A percentile compares a stretch with the other conserved stretches of the same genome.
Evolutionary conservation across 371 early-diverging fungal genomes (phyloP).

Genomic region (Lichtheimia corymbifera): DNA sequence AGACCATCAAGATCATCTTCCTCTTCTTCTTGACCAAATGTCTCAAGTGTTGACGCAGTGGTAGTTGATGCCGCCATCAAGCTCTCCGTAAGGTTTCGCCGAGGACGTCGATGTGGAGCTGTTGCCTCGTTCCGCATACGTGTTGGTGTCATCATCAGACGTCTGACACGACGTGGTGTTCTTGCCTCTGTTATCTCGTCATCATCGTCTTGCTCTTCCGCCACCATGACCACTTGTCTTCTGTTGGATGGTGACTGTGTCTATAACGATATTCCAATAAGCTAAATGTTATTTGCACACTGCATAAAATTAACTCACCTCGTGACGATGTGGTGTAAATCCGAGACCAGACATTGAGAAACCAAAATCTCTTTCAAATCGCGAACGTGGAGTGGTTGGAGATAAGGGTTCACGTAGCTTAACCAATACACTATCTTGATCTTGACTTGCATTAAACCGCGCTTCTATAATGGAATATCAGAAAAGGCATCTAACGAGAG

Average conservation of each 20-base stretch:
- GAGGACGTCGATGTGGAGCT: constrained; percentile 5
- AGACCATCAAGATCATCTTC: not conserved
- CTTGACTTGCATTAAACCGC: not conserved
- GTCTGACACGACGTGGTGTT: constrained; percentile 5
- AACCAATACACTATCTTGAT: constrained; percentile 6
- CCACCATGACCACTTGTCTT: not conserved
- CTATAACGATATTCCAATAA: not conserved
- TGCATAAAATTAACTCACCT: not conserved
- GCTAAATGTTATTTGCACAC: not conserved
- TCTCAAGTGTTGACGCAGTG: not conserved
- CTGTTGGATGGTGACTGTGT: not conserved
- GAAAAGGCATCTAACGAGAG: not conserved
- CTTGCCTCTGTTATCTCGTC: not conserved
- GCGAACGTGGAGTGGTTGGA: constrained; percentile 11
- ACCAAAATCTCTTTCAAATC: constrained; percentile 8
- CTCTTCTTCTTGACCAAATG: not conserved
- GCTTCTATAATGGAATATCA: not conserved
- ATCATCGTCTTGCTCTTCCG: not conserved
- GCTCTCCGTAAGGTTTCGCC: constrained; percentile 4
- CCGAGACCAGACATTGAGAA: constrained; percentile 9
- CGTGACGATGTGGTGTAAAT: constrained; percentile 11
- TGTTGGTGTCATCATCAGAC: constrained; percentile 11
- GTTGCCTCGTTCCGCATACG: not conserved
- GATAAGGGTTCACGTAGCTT: constrained; percentile 9
- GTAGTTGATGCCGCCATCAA: not conserved